Percentiles rank a stretch among this genome's conserved stretches.
These are phyloP conservation scores for Durio zibethinus DNA, from an alignment of 345 rosid genomes.

Conservation along the genomic window DNA sequence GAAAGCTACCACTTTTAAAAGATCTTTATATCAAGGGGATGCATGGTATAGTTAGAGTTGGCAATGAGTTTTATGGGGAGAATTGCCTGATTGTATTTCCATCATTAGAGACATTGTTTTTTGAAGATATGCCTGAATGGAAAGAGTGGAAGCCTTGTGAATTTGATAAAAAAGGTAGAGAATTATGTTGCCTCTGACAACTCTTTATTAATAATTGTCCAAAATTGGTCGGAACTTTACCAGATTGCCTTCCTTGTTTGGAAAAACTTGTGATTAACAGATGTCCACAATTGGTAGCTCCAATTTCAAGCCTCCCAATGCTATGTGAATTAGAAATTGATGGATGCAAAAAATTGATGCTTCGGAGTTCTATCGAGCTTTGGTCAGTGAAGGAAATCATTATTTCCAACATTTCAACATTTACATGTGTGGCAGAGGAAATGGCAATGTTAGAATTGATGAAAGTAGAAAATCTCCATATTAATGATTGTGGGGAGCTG, in stretches of 20 bases:
- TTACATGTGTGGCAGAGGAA: neutral
- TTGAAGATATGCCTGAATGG: constrained; percentile 16
- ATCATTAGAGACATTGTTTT: constrained; percentile 2
- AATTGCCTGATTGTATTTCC: neutral
- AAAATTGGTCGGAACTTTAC: neutral
- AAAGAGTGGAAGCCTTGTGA: neutral
- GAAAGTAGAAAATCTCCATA: neutral
- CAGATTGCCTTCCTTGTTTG: neutral
- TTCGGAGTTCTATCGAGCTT: neutral
- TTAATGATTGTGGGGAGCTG: neutral
- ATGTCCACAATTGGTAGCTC: neutral
- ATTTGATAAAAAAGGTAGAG: neutral
- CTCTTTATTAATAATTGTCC: neutral
- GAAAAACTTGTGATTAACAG: neutral
- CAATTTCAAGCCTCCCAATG: neutral
- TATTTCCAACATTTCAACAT: neutral
- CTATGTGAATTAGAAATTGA: neutral
- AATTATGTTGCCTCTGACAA: neutral
- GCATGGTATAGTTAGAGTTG: constrained; percentile 6
- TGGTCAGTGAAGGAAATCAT: neutral
- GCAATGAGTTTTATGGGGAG: constrained; percentile 11
- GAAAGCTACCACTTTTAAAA: constrained; percentile 21
- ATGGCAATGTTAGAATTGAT: neutral
- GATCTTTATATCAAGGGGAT: neutral
- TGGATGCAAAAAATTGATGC: neutral